Percentiles rank a stretch among this genome's conserved stretches.
Evolutionary conservation across 106 monocot species (phyloP).

Genomic region (Acorus gramineus): DNA sequence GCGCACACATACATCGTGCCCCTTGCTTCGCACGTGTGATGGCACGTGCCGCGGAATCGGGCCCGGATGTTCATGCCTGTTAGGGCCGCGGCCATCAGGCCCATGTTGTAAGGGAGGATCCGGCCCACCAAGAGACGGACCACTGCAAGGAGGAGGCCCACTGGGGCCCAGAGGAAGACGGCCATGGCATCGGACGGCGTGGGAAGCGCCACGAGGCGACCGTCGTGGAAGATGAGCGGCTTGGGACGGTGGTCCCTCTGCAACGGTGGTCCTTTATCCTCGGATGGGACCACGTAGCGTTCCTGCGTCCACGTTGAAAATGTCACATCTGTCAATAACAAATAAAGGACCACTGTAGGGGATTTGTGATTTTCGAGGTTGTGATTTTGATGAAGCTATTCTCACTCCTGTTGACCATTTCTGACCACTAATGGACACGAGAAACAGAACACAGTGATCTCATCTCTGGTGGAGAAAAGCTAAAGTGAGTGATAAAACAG

Average conservation of each 20-base stretch:
- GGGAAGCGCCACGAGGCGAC: conserved; percentile 32
- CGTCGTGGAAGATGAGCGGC: conserved; percentile 76
- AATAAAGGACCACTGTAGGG: too few relatives aligned
- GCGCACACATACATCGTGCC: conserved; percentile 32
- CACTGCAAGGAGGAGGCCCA: conserved; percentile 27
- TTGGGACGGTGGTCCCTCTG: conserved; percentile 23
- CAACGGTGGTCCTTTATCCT: conserved; percentile 5
- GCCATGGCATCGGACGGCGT: conserved; percentile 20
- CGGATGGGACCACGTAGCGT: conserved; percentile 9
- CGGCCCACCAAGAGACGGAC: conserved; percentile 18
- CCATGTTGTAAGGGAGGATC: conserved; percentile 23
- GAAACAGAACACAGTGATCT: too few relatives aligned
- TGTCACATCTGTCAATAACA: too few relatives aligned
- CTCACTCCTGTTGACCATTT: too few relatives aligned
- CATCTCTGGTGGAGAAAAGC: too few relatives aligned
- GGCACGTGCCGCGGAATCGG: not conserved
- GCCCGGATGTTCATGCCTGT: conserved; percentile 30
- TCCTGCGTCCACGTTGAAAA: conserved; percentile 12
- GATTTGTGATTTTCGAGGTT: too few relatives aligned
- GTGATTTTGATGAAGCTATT: too few relatives aligned
- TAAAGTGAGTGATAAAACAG: too few relatives aligned
- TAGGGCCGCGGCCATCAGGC: conserved; percentile 8
- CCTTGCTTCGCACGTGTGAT: too few relatives aligned
- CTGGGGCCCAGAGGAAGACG: conserved; percentile 42
- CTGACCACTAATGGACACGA: too few relatives aligned